Percentiles rank a stretch among this genome's conserved stretches.
Conservation (phyloP, 768 basidiomycete species). For the Phlebiopsis gigantea region DNA sequence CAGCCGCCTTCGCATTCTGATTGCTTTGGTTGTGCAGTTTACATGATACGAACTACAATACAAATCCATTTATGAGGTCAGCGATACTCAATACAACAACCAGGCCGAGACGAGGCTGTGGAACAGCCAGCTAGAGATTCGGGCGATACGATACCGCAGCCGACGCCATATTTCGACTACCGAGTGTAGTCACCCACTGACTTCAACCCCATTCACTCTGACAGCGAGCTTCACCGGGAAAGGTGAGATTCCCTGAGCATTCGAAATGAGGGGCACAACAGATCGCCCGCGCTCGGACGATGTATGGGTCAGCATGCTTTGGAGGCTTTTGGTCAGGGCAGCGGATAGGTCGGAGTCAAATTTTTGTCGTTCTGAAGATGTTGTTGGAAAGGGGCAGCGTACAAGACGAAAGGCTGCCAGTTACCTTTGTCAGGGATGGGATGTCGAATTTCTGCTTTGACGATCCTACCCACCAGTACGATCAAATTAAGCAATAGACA, state of each 20-base stretch:
- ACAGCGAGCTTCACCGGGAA: conserved; percentile 73
- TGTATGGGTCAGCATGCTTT: conserved; percentile 70
- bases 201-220: conserved; percentile 61
- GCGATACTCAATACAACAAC: neutral
- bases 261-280: conserved; percentile 77
- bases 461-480: conserved; percentile 43
- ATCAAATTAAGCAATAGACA: neutral
- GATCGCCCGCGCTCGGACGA: conserved; percentile 73
- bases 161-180: neutral
- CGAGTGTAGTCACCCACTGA: conserved; percentile 31
- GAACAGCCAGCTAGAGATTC: neutral
- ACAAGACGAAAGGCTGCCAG: neutral
- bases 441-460: conserved; percentile 76
- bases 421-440: conserved; percentile 60
- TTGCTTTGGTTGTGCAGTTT: neutral
- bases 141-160: neutral
- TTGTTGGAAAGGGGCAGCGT: conserved; percentile 18
- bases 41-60: neutral
- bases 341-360: conserved; percentile 55
- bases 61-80: neutral
- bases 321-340: conserved; percentile 60
- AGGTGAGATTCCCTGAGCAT: conserved; percentile 64
- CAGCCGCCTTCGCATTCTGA: no score
- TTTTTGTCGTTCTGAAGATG: conserved; percentile 42
- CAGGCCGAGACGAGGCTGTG: neutral